Evolutionary conservation across 2,329 filamentous ascomycete species (phyloP), one percentile per base, ranked within the genome.

Genomic region (Domatiomyces globalis): DNA sequence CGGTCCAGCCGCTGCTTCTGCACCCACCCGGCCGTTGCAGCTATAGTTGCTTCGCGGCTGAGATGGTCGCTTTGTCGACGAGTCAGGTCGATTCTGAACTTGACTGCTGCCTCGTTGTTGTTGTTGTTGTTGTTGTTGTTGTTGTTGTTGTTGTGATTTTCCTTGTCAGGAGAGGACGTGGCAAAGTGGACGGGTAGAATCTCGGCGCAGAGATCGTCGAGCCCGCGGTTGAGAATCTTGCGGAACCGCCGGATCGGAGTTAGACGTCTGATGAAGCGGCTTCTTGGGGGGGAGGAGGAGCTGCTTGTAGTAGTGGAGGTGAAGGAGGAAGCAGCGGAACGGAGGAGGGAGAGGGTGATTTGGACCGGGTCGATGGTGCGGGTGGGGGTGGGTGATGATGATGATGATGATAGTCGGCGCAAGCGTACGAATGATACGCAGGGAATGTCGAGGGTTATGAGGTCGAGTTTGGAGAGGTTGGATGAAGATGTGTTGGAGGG

Each of bases 221-320:
- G 65, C 19, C 78, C 78, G 51, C 75, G 74, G 52, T 72, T 71
- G 27, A 77, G 72, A 33, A 77, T 77, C 63, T 79, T 80, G 25
- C 74, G 75, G 51, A 79, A 73, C 22, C 73, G 67, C 20, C 71
- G 75, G 56, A 81, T 73, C 17, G 80, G 80, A 19, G 76, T 80
- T 52, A 83, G 67, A 56, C 80, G 71, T 63, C 79, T 77, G 46
- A 80, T 72, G 61, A 72, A 81, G 52, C 79, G 72, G 55, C 76
- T 75, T 54, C 73, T 67, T 71, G 33, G 33, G 8, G 10, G 15
- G 33, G 33, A 39, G 5, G 33, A 5, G 15, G n/a, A n/a, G n/a
- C n/a, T n/a, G n/a, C n/a, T n/a, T n/a, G n/a, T n/a, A n/a, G n/a
- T n/a, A n/a, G n/a, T n/a, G n/a, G n/a, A n/a, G n/a, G n/a, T n/a